phyloP scores from a whole-genome alignment of 805 yeast genomes.

The Candida berthetii region DNA sequence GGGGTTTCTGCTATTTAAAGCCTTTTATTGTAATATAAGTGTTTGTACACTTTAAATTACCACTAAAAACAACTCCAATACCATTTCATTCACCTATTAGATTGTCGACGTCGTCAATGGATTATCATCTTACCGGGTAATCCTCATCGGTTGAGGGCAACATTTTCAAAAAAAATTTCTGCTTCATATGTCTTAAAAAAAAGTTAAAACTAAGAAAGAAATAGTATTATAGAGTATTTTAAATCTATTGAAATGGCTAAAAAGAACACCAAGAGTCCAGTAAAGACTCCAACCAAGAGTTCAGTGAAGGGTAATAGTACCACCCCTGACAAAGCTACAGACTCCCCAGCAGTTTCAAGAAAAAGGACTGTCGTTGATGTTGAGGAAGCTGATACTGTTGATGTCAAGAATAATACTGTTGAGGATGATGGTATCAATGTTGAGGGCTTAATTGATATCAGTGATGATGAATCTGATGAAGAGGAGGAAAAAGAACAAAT shows the following conservation, averaged over 20 bases:
- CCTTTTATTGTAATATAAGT: no score
- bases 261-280: not conserved
- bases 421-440: constrained; percentile 17
- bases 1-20: no score
- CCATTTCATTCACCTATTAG: no score
- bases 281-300: not conserved
- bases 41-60: no score
- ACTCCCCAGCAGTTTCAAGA: not conserved
- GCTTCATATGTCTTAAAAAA: not conserved
- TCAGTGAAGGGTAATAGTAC: not conserved
- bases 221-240: not conserved
- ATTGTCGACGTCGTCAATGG: not conserved
- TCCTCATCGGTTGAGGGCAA: not conserved
- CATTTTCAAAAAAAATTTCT: not conserved
- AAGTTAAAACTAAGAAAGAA: not conserved
- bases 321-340: not conserved
- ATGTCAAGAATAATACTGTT: constrained; percentile 6
- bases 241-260: not conserved
- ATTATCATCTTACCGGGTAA: not conserved
- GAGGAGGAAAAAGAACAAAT: constrained; percentile 14
- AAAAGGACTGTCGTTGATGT: constrained; percentile 8
- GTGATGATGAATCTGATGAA: constrained; percentile 25
- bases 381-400: constrained; percentile 12
- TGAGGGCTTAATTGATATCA: constrained; percentile 34
- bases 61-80: no score